Percentiles rank a stretch among this genome's conserved stretches.
Conservation (phyloP, 805 yeast species). For the Suhomyces pyralidae region DNA sequence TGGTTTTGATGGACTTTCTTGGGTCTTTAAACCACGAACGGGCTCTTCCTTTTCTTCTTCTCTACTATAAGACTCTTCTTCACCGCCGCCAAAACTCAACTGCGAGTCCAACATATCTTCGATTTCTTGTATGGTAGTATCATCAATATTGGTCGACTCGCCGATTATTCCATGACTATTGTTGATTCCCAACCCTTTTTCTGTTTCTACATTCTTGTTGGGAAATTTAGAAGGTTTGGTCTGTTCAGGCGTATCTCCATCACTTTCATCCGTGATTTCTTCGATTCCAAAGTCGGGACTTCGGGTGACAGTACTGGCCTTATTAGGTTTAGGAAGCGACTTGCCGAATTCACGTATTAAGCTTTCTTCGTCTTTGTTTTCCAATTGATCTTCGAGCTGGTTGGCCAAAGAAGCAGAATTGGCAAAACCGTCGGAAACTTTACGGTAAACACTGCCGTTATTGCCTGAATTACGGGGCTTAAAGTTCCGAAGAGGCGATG, state of each 20-base stretch:
- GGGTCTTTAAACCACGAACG: not conserved
- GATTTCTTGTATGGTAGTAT: constrained; percentile 33
- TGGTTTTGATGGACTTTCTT: not conserved
- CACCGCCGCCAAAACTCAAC: constrained; percentile 15
- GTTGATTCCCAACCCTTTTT: constrained; percentile 6
- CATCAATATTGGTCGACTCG: constrained; percentile 14
- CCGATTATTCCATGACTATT: constrained; percentile 11
- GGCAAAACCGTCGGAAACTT: constrained; percentile 24
- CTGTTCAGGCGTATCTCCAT: constrained; percentile 12
- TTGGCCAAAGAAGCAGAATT: constrained; percentile 25
- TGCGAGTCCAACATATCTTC: constrained; percentile 38
- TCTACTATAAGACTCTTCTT: constrained; percentile 4
- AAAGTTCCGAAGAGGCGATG: constrained; percentile 23
- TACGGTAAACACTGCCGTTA: constrained; percentile 9
- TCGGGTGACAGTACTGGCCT: not conserved
- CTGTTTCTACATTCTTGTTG: not conserved
- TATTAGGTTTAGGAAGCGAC: constrained; percentile 3
- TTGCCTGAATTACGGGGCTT: constrained; percentile 9
- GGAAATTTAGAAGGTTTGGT: not conserved
- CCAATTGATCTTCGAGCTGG: constrained; percentile 20
- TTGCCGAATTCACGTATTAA: constrained; percentile 4
- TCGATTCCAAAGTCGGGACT: constrained; percentile 37
- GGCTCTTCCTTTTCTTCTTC: not conserved
- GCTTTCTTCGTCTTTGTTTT: not conserved
- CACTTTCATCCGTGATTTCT: constrained; percentile 30